Evolutionary conservation across 176 grass and related monocot genomes (phyloP).

Genomic region (Avena atlantica): DNA sequence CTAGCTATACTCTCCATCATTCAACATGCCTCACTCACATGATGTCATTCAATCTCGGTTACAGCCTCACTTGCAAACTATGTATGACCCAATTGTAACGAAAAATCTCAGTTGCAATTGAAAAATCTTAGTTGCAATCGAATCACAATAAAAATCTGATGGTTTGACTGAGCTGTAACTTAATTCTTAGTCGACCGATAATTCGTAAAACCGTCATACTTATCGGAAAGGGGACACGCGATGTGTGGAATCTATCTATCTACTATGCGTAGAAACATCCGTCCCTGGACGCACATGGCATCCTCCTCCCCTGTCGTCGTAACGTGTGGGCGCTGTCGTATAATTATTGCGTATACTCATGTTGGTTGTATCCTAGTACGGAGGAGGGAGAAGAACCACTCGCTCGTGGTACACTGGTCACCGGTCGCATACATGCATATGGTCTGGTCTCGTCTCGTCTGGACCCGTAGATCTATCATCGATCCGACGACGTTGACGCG

Average conservation of each 20-base stretch:
- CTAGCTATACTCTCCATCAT: no score
- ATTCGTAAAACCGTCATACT: no score
- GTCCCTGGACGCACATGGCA: neutral
- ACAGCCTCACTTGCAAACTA: no score
- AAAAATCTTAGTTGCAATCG: no score
- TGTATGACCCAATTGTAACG: no score
- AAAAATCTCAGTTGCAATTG: no score
- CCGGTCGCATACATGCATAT: neutral
- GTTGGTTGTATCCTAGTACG: neutral
- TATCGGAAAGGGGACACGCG: no score
- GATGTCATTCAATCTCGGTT: no score
- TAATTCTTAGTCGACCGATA: no score
- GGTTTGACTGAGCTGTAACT: no score
- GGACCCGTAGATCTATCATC: slow-evolving; percentile 5
- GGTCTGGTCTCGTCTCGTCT: neutral
- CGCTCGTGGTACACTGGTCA: neutral
- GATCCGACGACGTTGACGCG: slow-evolving; percentile 27
- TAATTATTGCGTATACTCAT: neutral
- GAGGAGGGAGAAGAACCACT: neutral
- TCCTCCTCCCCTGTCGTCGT: neutral
- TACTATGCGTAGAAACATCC: neutral
- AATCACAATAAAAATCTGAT: no score
- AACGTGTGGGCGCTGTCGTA: slow-evolving; percentile 19
- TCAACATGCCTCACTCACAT: no score
- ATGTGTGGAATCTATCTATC: neutral